Base-by-base conservation (phyloP, 768 basidiomycete genomes). In the Phaeotremella fagi region DNA sequence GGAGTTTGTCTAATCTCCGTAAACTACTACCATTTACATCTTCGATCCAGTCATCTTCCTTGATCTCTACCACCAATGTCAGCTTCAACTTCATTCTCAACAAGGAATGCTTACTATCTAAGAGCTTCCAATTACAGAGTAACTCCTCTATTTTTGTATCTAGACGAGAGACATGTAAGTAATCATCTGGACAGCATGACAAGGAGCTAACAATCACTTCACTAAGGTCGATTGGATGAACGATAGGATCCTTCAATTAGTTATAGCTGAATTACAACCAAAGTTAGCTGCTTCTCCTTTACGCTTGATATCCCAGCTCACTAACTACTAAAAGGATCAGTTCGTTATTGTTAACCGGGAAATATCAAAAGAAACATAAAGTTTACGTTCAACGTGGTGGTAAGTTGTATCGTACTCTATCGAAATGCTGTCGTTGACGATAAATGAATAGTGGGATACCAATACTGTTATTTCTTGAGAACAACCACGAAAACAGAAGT, bases 401-500 rank as follows among this genome's bases (percentile, higher is more conserved):
- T 88, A 58, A 38, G 80, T 59, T 18, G 26, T 26, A 7, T 20
- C 36, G 7, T 26, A n/a, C 12, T 26, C 25, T 26, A 23, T 5
- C 26, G 24, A 16, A 16, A n/a, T 20, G 3, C 6, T 22, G n/a
- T n/a, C n/a, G n/a, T n/a, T n/a, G 27, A 48, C 29, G 23, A 33
- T 45, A n/a, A 50, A 24, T 25, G 44, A 7, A 18, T 69, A 92
- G 90, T 87, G 55, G 81, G 80, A 0, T 94, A 92, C 66, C 90
- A 94, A 60, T 90, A 89, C 70, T 89, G 86, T 44, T 94, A 89
- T 71, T 94, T 91, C 75, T 78, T 92, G 60, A 82, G 88, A 22
- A 84, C 84, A 73, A 84, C 82, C 2, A 88, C 90, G 47, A 81
- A 86, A 9, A 70, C 69, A 11, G 88, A 92, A 72, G 83, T 87